phyloP scores from a whole-genome alignment of 129 eudicot genomes.

The Chrysanthemum seticuspe region DNA sequence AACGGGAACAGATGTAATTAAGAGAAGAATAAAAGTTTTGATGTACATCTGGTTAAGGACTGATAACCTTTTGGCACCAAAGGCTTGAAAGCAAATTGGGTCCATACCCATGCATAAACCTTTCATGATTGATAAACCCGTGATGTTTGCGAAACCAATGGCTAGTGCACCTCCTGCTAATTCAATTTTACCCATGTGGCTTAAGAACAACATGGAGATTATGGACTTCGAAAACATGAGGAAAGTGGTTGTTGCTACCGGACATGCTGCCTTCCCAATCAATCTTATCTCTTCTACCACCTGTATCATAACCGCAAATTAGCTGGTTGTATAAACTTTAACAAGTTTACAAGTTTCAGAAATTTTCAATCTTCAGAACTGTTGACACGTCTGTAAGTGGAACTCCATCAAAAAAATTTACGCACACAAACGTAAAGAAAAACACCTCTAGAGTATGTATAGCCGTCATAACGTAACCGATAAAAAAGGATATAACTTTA shows the following conservation, averaged over 20 bases:
- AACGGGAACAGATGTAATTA: constrained; percentile 56
- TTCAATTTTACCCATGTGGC: constrained; percentile 65
- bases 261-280: constrained; percentile 61
- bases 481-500: too few relatives aligned
- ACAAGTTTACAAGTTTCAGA: too few relatives aligned
- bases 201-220: constrained; percentile 74
- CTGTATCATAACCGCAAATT: constrained; percentile 33
- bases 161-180: constrained; percentile 93
- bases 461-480: too few relatives aligned
- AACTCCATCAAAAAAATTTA: not conserved
- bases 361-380: too few relatives aligned
- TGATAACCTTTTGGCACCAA: constrained; percentile 73
- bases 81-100: constrained; percentile 91
- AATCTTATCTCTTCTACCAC: constrained; percentile 52
- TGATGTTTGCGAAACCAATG: constrained; percentile 74
- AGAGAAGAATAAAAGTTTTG: constrained; percentile 59
- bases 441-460: too few relatives aligned
- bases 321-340: too few relatives aligned
- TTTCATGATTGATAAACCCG: constrained; percentile 84
- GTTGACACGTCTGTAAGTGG: too few relatives aligned
- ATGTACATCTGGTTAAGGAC: constrained; percentile 68
- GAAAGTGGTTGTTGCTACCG: constrained; percentile 65
- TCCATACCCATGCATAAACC: constrained; percentile 96
- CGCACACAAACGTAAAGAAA: not conserved
- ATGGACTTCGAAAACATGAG: constrained; percentile 64